These are phyloP conservation scores for Penicillium simplicissimum DNA, from an alignment of 495 filamentous ascomycete genomes.

Conservation along the genomic window DNA sequence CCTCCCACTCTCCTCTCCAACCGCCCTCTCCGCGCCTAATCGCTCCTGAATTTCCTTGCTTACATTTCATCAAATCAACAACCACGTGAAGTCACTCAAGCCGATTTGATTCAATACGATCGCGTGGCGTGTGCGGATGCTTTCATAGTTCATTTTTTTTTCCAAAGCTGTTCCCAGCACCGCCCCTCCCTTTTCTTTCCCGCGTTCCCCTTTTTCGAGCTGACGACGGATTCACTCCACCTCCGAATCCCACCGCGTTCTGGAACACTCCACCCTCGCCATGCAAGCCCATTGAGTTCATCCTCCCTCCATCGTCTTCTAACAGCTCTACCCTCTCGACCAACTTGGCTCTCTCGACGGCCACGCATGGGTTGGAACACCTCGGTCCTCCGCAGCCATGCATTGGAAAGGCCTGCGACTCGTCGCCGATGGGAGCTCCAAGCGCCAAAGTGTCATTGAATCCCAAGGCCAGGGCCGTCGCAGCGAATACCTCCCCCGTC, in stretches of 20 bases:
- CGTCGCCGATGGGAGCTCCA: slow-evolving; percentile 41
- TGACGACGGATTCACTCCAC: slow-evolving; percentile 29
- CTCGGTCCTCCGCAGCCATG: slow-evolving; percentile 37
- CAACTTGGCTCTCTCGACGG: background rate
- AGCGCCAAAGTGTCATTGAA: slow-evolving; percentile 41
- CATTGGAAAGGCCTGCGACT: slow-evolving; percentile 51
- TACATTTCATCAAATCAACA: background rate
- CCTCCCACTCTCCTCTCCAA: slow-evolving; percentile 6
- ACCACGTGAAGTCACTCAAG: background rate
- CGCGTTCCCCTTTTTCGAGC: slow-evolving; percentile 35
- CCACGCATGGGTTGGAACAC: slow-evolving; percentile 27
- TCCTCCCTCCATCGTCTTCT: background rate
- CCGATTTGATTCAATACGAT: background rate
- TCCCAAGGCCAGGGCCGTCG: slow-evolving; percentile 36
- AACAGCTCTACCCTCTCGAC: background rate
- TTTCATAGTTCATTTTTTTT: background rate
- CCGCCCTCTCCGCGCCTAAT: background rate
- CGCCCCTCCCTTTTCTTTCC: slow-evolving; percentile 15
- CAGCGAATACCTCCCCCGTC: slow-evolving; percentile 48
- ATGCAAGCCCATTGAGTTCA: slow-evolving; percentile 18
- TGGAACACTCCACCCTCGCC: slow-evolving; percentile 31
- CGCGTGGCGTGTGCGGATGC: slow-evolving; percentile 5
- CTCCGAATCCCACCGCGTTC: slow-evolving; percentile 29
- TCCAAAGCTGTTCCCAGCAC: background rate
- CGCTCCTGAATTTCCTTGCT: background rate